These are phyloP conservation scores for Exsudoporus floridanus DNA, from an alignment of 1,284 basidiomycete genomes.

Conservation along the genomic window DNA sequence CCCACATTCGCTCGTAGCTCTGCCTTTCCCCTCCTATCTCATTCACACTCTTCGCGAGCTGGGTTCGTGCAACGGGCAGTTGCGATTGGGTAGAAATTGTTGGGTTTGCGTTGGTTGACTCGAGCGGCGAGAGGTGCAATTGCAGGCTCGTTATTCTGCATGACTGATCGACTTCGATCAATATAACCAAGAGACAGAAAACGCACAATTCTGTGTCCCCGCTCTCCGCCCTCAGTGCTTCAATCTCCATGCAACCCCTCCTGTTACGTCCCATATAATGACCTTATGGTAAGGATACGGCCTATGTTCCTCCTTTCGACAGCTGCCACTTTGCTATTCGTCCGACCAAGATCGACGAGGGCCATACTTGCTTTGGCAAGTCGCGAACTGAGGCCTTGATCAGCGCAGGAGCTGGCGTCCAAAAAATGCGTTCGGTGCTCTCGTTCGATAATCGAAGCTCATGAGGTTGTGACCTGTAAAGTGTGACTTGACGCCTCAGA, in stretches of 20 bases:
- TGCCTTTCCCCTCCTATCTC: slow-evolving; percentile 17
- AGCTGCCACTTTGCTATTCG: slow-evolving; percentile 87
- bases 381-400: slow-evolving; percentile 87
- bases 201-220: slow-evolving; percentile 73
- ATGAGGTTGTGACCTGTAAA: slow-evolving; percentile 84
- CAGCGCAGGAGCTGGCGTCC: slow-evolving; percentile 85
- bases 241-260: slow-evolving; percentile 93
- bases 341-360: slow-evolving; percentile 87
- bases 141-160: slow-evolving; percentile 70
- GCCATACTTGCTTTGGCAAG: slow-evolving; percentile 91
- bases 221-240: slow-evolving; percentile 78
- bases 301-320: slow-evolving; percentile 90
- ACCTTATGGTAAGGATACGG: background rate
- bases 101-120: slow-evolving; percentile 25
- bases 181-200: background rate
- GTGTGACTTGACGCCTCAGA: slow-evolving; percentile 80
- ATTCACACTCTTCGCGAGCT: slow-evolving; percentile 22
- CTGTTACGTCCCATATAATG: slow-evolving; percentile 39
- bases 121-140: slow-evolving; percentile 69
- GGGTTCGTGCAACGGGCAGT: slow-evolving; percentile 20
- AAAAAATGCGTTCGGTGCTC: slow-evolving; percentile 85
- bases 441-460: slow-evolving; percentile 91
- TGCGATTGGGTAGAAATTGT: slow-evolving; percentile 24
- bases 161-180: background rate
- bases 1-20: slow-evolving; percentile 62